These are phyloP conservation scores for Suhomyces atakaporum DNA, from an alignment of 1,139 yeast genomes.

Conservation along the genomic window DNA sequence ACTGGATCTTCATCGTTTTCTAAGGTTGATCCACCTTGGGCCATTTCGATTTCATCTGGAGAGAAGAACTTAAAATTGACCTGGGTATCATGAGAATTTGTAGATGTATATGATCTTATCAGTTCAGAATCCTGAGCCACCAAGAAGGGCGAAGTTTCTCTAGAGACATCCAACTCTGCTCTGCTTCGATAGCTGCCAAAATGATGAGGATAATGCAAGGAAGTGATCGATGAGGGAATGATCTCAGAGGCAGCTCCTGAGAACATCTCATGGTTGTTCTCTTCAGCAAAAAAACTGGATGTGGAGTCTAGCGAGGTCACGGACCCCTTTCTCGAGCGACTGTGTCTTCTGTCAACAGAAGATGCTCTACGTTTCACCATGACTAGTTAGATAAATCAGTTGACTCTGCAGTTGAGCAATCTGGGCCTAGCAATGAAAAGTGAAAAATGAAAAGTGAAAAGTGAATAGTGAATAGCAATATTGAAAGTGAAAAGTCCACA, in stretches of 20 bases:
- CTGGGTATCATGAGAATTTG: conserved; percentile 35
- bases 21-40: conserved; percentile 85
- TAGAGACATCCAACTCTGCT: conserved; percentile 26
- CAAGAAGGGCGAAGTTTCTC: conserved; percentile 44
- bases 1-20: conserved; percentile 57
- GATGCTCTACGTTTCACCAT: conserved; percentile 12
- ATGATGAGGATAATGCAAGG: conserved; percentile 76
- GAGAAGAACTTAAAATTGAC: conserved; percentile 75
- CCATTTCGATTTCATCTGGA: conserved; percentile 76
- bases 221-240: conserved; percentile 85
- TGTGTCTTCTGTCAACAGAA: conserved; percentile 15
- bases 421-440: too few species aligned
- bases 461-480: too few species aligned
- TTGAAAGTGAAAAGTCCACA: too few species aligned
- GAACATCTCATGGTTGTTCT: conserved; percentile 68
- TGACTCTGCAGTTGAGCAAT: too few species aligned
- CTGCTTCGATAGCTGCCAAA: conserved; percentile 36
- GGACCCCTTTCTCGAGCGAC: conserved; percentile 41
- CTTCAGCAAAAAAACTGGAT: conserved; percentile 38
- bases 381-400: too few species aligned
- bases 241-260: conserved; percentile 90
- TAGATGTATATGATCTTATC: conserved; percentile 32
- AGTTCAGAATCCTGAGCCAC: conserved; percentile 27
- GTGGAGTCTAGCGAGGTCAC: conserved; percentile 41
- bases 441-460: too few species aligned